Percentiles rank a stretch among this genome's conserved stretches.
phyloP scores from a whole-genome alignment of 345 rosid genomes.

The Cochlearia excelsa region DNA sequence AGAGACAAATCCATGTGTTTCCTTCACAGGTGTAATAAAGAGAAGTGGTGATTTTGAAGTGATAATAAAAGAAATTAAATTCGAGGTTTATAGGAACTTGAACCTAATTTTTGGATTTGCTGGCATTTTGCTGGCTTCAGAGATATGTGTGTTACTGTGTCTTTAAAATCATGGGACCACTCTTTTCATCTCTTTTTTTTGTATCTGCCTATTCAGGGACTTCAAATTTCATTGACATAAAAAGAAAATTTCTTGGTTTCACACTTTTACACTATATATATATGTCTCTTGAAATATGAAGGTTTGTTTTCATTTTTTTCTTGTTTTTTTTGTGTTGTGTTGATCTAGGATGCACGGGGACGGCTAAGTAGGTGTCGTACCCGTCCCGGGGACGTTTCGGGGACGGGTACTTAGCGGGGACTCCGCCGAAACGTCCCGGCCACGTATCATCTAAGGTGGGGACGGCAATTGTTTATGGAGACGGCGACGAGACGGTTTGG shows the following conservation, averaged over 20 bases:
- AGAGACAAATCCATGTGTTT: slow-evolving; percentile 26
- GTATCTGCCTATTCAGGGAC: slow-evolving; percentile 10
- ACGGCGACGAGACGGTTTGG: too few relatives aligned
- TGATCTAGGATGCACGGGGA: too few relatives aligned
- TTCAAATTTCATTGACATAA: slow-evolving; percentile 29
- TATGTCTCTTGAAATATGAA: slow-evolving; percentile 29
- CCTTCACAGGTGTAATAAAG: not conserved
- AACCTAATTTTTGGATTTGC: too few relatives aligned
- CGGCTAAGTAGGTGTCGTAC: too few relatives aligned
- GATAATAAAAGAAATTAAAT: too few relatives aligned
- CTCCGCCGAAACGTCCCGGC: too few relatives aligned
- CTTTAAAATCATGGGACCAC: slow-evolving; percentile 30
- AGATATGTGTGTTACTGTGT: slow-evolving; percentile 21
- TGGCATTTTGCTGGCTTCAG: not conserved
- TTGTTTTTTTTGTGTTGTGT: not conserved
- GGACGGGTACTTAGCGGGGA: too few relatives aligned
- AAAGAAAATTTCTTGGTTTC: slow-evolving; percentile 32
- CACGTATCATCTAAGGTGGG: too few relatives aligned
- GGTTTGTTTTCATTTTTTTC: slow-evolving; percentile 24
- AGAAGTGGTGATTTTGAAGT: too few relatives aligned
- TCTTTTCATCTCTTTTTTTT: slow-evolving; percentile 18
- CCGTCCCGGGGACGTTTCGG: too few relatives aligned
- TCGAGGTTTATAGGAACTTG: too few relatives aligned
- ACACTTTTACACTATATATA: slow-evolving; percentile 7
- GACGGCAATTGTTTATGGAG: too few relatives aligned